phyloP scores from a whole-genome alignment of 495 filamentous ascomycete genomes.

The Hypoxylon fragiforme region DNA sequence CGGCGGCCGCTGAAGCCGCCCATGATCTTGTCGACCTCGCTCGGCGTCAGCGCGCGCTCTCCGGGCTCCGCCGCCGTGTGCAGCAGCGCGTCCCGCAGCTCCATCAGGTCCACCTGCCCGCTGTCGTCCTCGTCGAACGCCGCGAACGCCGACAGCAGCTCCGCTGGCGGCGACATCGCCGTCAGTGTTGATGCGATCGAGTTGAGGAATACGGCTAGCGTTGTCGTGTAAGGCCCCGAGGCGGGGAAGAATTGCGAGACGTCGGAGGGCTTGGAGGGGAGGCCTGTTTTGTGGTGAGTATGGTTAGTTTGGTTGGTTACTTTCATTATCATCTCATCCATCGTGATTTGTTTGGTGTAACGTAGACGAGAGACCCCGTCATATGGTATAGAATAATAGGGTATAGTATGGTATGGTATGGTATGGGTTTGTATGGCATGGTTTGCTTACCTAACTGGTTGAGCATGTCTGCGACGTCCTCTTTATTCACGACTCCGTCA shows the following conservation, averaged over 20 bases:
- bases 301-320: not conserved
- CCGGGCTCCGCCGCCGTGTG: conserved; percentile 78
- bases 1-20: conserved; percentile 80
- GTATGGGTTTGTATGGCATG: not conserved
- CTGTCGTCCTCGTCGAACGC: conserved; percentile 96
- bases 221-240: conserved; percentile 66
- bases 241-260: conserved; percentile 78
- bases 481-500: conserved; percentile 71
- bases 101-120: conserved; percentile 82
- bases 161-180: conserved; percentile 69
- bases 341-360: no score
- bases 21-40: conserved; percentile 82
- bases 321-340: no score
- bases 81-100: conserved; percentile 80
- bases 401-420: conserved; percentile 3
- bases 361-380: no score
- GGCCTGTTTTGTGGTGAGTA: conserved; percentile 34
- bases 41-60: conserved; percentile 65
- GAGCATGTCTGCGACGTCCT: conserved; percentile 81
- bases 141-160: conserved; percentile 83
- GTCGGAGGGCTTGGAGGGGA: conserved; percentile 57
- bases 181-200: conserved; percentile 72
- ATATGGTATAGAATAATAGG: no score
- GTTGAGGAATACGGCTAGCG: conserved; percentile 81
- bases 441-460: conserved; percentile 65